Evolutionary conservation across 2,329 filamentous ascomycete species (phyloP).

Genomic region (Hypoxylon sp.): DNA sequence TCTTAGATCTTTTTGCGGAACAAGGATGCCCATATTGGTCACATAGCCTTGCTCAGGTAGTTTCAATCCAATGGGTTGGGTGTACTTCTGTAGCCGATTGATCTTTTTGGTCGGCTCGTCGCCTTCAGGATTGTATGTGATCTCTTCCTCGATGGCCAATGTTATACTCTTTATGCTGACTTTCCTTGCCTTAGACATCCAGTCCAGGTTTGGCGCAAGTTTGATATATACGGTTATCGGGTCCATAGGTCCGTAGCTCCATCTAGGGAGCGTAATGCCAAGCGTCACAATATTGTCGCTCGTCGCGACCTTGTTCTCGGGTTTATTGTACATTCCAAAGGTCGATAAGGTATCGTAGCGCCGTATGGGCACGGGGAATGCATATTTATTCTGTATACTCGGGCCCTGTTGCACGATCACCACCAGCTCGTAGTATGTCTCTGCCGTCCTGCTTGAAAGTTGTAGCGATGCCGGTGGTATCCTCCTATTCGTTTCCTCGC

Average conservation of each 20-base stretch:
- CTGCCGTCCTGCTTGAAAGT: slow-evolving; percentile 90
- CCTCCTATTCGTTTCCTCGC: slow-evolving; percentile 87
- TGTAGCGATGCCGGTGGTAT: slow-evolving; percentile 94
- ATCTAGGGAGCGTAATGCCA: slow-evolving; percentile 90
- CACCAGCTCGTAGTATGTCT: slow-evolving; percentile 96
- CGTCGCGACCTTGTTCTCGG: slow-evolving; percentile 86
- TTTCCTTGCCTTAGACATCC: slow-evolving; percentile 88
- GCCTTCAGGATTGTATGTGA: slow-evolving; percentile 98
- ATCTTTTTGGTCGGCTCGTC: slow-evolving; percentile 93
- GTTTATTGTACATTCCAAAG: slow-evolving; percentile 99
- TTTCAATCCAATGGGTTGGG: slow-evolving; percentile 82
- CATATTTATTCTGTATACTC: slow-evolving; percentile 87
- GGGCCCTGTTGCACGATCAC: slow-evolving; percentile 94
- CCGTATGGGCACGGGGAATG: slow-evolving; percentile 89
- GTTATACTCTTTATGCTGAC: slow-evolving; percentile 96
- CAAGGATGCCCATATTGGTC: slow-evolving; percentile 90
- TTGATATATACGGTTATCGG: slow-evolving; percentile 97
- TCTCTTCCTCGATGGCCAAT: slow-evolving; percentile 94
- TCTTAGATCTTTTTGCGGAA: slow-evolving; percentile 88
- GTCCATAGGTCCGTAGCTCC: slow-evolving; percentile 96
- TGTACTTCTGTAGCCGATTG: slow-evolving; percentile 87
- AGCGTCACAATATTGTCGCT: slow-evolving; percentile 92
- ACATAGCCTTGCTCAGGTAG: slow-evolving; percentile 92
- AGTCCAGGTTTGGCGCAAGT: slow-evolving; percentile 90
- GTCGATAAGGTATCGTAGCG: slow-evolving; percentile 97